These are phyloP conservation scores for Candida ovalis DNA, from an alignment of 805 yeast species.

Conservation along the genomic window DNA sequence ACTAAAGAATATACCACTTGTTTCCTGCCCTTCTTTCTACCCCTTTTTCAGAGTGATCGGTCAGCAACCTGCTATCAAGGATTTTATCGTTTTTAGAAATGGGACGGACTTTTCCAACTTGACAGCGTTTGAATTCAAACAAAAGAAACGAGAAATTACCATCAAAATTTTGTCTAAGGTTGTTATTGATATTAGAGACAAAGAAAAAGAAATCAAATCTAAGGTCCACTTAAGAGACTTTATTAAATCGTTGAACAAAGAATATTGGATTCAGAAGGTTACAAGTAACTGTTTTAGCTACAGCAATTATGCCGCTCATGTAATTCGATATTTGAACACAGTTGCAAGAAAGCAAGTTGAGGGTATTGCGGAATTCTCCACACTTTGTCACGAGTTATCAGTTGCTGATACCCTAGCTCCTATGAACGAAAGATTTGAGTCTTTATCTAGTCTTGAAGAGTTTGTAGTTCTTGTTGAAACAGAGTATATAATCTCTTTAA, in stretches of 20 bases:
- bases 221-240: constrained; percentile 9
- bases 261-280: constrained; percentile 14
- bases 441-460: constrained; percentile 19
- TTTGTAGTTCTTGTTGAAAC: constrained; percentile 18
- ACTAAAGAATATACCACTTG: constrained; percentile 16
- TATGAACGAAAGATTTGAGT: constrained; percentile 23
- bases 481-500: constrained; percentile 18
- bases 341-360: constrained; percentile 16
- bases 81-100: constrained; percentile 17
- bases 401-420: constrained; percentile 19
- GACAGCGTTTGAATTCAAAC: constrained; percentile 14
- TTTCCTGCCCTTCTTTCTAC: constrained; percentile 10
- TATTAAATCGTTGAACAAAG: constrained; percentile 12
- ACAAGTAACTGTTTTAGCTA: neutral
- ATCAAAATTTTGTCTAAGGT: constrained; percentile 20
- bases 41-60: constrained; percentile 14
- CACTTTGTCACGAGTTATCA: constrained; percentile 17
- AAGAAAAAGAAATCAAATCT: neutral
- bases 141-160: constrained; percentile 16
- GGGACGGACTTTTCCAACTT: constrained; percentile 18
- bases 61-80: constrained; percentile 5
- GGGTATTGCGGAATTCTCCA: constrained; percentile 17
- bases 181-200: constrained; percentile 12
- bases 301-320: constrained; percentile 15
- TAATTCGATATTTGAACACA: constrained; percentile 23